Conservation (phyloP, 192 early-diverging fungal genomes). For the Neocallimastix lanati region DNA sequence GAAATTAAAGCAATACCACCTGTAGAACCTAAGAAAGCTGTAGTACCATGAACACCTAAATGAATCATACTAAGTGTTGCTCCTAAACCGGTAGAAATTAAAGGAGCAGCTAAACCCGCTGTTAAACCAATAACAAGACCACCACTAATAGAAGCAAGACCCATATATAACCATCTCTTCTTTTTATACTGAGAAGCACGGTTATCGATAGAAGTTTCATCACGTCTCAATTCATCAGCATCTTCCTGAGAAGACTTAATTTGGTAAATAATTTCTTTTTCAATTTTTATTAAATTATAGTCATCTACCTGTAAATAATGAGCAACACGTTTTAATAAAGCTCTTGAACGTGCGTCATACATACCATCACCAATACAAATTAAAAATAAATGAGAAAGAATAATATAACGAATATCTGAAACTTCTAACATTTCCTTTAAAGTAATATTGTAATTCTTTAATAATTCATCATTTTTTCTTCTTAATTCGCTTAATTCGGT, state of each 20-base stretch:
- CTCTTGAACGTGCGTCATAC: slow-evolving; percentile 66
- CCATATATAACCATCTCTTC: slow-evolving; percentile 65
- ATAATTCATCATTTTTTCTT: neutral
- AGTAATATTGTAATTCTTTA: slow-evolving; percentile 11
- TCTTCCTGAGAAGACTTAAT: slow-evolving; percentile 30
- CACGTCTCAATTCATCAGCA: slow-evolving; percentile 6
- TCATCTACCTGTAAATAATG: slow-evolving; percentile 49
- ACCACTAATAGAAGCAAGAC: slow-evolving; percentile 69
- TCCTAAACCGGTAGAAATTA: slow-evolving; percentile 81
- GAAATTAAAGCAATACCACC: slow-evolving; percentile 82
- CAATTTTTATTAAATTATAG: slow-evolving; percentile 57
- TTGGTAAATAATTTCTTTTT: slow-evolving; percentile 57
- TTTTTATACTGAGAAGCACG: slow-evolving; percentile 15
- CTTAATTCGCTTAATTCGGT: neutral
- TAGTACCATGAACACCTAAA: slow-evolving; percentile 55
- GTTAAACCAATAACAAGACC: slow-evolving; percentile 81
- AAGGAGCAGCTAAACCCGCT: slow-evolving; percentile 78
- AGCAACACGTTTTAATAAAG: slow-evolving; percentile 53
- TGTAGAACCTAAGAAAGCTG: slow-evolving; percentile 58
- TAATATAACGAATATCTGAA: slow-evolving; percentile 63
- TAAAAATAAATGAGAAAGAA: slow-evolving; percentile 76
- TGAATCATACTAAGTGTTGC: slow-evolving; percentile 59
- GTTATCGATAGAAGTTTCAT: slow-evolving; percentile 4
- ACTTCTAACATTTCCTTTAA: slow-evolving; percentile 20
- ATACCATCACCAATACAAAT: slow-evolving; percentile 64